Evolutionary conservation across 179 eudicot genomes (phyloP).

Genomic region (Amaranthus tricolor): DNA sequence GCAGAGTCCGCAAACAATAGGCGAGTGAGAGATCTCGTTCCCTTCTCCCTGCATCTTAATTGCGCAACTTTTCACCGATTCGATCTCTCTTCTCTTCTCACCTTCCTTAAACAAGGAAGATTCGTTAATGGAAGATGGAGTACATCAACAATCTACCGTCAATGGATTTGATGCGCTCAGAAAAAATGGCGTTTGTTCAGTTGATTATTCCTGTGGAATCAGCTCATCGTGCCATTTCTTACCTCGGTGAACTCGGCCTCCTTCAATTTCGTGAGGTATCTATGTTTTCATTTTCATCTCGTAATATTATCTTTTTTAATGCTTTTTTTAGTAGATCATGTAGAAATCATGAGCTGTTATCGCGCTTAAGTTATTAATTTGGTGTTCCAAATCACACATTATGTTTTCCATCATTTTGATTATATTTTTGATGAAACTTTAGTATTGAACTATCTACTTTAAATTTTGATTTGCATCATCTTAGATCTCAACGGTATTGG

Average conservation of each 20-base stretch:
- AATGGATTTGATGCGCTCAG: conserved; percentile 97
- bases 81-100: not conserved
- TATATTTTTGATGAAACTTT: not conserved
- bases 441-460: not conserved
- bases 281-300: not conserved
- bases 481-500: conserved; percentile 9
- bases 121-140: conserved; percentile 63
- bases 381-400: no score
- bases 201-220: conserved; percentile 87
- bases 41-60: no score
- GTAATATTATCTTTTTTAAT: not conserved
- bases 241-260: conserved; percentile 89
- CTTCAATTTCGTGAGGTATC: conserved; percentile 85
- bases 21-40: no score
- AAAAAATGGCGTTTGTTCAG: conserved; percentile 79
- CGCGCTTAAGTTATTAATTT: no score
- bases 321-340: not conserved
- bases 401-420: not conserved
- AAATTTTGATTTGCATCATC: not conserved
- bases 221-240: conserved; percentile 86
- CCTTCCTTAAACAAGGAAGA: conserved; percentile 2
- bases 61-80: not conserved
- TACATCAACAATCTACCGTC: conserved; percentile 61
- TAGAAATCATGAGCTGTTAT: no score
- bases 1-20: no score